Base-by-base conservation (phyloP, 1,284 basidiomycete species). In the Ustilago lituana region DNA sequence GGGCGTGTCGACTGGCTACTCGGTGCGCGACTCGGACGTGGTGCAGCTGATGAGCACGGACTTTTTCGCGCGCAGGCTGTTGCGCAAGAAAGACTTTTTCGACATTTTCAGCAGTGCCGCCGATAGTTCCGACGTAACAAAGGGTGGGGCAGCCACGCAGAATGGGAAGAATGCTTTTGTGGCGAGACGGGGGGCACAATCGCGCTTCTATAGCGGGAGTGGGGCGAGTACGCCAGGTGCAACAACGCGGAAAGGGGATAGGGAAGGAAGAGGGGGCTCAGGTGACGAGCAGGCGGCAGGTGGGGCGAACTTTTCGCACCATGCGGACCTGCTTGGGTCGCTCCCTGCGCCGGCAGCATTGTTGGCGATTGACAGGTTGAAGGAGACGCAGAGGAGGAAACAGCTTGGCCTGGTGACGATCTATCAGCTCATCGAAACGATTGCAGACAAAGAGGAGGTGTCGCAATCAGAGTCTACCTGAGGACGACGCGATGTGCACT, bases 41-140 rank as follows among this genome's bases (percentile, higher is more conserved):
- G 64, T 78, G 10, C 75, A 75, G 55, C 54, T 78, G 43, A 69
- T 74, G 71, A 74, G 74, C 47, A 60, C 54, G 29, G 74, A 76
- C 46, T 70, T 76, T 32, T 71, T 71, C 40, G 67, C 67, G 3
- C 38, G 67, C 4, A 41, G 67, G 10, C 19, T 71, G 47, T 31
- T 71, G 33, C 46, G 48, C 10, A 63, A 60, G 29, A 59, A 63
- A 41, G 66, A 69, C 45, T 69, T 69, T 27, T 63, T 69, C 48
- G 59, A 69, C 35, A 45, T 51, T 33, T 56, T 69, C 41, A 56
- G 55, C 27, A 40, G 35, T 22, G 48, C 33, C 15, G 48, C 37
- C 11, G 57, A 56, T n/a, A 37, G 20, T 17, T 31, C 31, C 4
- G 45, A 50, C 7, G n/a, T n/a, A n/a, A 36, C 23, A 3, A 54